phyloP scores from a whole-genome alignment of 169 alveolate genomes.

The Eimeria sp. region DNA sequence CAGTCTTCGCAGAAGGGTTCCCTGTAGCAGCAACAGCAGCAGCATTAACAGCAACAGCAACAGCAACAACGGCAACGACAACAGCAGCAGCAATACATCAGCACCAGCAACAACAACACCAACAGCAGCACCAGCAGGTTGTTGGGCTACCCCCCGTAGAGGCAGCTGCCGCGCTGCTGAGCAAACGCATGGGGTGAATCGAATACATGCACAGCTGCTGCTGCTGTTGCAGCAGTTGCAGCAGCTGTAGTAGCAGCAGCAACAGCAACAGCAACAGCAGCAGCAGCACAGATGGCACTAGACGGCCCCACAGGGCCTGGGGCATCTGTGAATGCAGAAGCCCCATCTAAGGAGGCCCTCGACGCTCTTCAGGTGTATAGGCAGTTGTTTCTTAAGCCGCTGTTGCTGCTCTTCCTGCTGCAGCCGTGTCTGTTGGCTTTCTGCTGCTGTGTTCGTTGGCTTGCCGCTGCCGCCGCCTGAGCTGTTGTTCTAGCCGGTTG shows the following conservation, averaged over 20 bases:
- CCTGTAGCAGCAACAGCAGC: not conserved
- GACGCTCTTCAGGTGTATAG: not conserved
- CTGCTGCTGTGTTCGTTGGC: not conserved
- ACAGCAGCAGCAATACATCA: not conserved
- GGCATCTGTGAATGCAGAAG: not conserved
- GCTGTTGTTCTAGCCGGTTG: not conserved
- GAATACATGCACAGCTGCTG: conserved; percentile 17
- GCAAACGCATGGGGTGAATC: conserved; percentile 15
- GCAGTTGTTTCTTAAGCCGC: not conserved
- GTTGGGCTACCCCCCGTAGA: not conserved
- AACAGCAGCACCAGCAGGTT: not conserved
- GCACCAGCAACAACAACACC: not conserved
- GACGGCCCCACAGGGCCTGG: conserved; percentile 1
- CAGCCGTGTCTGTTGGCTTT: not conserved
- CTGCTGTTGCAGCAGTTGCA: conserved; percentile 22
- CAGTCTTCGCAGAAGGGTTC: not conserved
- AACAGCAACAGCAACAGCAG: conserved; percentile 14
- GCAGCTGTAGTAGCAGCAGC: conserved; percentile 47
- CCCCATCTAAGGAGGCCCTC: conserved; percentile 14
- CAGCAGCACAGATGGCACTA: conserved; percentile 1
- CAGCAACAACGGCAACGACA: not conserved
- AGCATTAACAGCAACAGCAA: not conserved
- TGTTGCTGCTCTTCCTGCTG: not conserved
- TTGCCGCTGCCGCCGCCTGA: not conserved
- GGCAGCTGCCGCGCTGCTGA: not conserved